Percentiles rank a stretch among this genome's conserved stretches.
These are phyloP conservation scores for Arctostaphylos glauca DNA, from an alignment of 148 eudicot species.

Conservation along the genomic window DNA sequence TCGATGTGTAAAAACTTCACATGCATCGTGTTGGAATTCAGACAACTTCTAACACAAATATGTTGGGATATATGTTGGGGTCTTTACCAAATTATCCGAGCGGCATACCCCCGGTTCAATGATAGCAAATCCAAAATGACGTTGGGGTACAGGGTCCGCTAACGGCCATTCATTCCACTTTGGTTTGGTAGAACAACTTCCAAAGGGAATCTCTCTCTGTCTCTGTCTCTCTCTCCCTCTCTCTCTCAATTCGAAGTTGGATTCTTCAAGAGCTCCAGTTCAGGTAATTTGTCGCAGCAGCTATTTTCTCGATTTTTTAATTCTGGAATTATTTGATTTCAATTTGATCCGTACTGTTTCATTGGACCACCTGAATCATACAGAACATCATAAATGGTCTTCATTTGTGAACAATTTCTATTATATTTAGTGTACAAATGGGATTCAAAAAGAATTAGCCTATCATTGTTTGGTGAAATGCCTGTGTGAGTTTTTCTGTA, in stretches of 20 bases:
- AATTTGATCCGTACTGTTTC: background rate
- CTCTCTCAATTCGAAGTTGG: background rate
- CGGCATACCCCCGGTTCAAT: no score
- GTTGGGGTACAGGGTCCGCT: no score
- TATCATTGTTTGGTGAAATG: conserved; percentile 7
- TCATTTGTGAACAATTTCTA: background rate
- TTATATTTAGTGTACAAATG: background rate
- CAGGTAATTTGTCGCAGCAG: background rate
- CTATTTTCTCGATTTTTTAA: background rate
- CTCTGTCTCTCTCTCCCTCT: background rate
- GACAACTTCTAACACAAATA: no score
- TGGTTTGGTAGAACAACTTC: no score
- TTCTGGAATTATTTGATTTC: background rate
- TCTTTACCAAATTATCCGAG: no score
- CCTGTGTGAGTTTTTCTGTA: background rate
- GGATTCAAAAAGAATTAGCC: background rate
- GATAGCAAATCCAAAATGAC: no score
- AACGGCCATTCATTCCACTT: no score
- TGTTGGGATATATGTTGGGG: no score
- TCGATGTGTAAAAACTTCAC: no score
- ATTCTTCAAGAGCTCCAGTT: no score
- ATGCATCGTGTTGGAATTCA: no score
- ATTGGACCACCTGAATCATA: background rate
- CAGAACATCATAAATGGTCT: background rate
- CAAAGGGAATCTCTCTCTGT: no score